phyloP scores from a whole-genome alignment of 352 stramenopile genomes.

The Phytophthora sp. region DNA sequence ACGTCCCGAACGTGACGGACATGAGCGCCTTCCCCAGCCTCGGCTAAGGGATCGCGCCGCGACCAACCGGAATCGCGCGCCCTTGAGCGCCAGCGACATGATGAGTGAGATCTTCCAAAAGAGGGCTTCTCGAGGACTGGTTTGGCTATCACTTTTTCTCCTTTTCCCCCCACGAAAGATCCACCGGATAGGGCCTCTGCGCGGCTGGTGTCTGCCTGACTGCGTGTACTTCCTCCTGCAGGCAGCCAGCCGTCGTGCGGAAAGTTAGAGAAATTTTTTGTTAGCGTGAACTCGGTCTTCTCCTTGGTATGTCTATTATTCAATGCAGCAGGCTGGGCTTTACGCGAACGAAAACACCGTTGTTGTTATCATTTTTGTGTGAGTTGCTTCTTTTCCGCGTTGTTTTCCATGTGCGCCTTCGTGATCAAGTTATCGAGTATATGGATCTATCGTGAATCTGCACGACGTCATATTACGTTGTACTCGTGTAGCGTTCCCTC shows the following conservation, averaged over 20 bases:
- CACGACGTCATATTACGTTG: too few relatives aligned
- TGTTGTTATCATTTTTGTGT: conserved; percentile 28
- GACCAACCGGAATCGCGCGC: conserved; percentile 40
- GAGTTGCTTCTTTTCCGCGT: conserved; percentile 2
- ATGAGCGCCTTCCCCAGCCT: conserved; percentile 87
- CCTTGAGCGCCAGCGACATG: conserved; percentile 55
- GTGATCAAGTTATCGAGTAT: too few relatives aligned
- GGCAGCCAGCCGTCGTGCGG: conserved; percentile 41
- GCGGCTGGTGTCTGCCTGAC: conserved; percentile 49
- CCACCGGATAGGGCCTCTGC: conserved; percentile 68
- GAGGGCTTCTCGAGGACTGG: conserved; percentile 45
- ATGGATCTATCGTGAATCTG: too few relatives aligned
- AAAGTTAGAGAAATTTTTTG: conserved; percentile 87
- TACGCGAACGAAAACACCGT: conserved; percentile 64
- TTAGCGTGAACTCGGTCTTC: conserved; percentile 63
- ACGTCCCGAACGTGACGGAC: conserved; percentile 80
- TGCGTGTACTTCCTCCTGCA: conserved; percentile 38
- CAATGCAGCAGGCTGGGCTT: conserved; percentile 67
- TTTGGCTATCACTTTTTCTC: conserved; percentile 60
- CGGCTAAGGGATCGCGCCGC: conserved; percentile 49
- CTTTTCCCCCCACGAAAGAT: conserved; percentile 66
- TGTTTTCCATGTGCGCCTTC: neutral
- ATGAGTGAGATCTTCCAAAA: conserved; percentile 58
- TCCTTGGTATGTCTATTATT: conserved; percentile 80
- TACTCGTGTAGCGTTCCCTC: too few relatives aligned